Base-by-base conservation (phyloP, 768 basidiomycete genomes). In the Boletus eberwhitei region DNA sequence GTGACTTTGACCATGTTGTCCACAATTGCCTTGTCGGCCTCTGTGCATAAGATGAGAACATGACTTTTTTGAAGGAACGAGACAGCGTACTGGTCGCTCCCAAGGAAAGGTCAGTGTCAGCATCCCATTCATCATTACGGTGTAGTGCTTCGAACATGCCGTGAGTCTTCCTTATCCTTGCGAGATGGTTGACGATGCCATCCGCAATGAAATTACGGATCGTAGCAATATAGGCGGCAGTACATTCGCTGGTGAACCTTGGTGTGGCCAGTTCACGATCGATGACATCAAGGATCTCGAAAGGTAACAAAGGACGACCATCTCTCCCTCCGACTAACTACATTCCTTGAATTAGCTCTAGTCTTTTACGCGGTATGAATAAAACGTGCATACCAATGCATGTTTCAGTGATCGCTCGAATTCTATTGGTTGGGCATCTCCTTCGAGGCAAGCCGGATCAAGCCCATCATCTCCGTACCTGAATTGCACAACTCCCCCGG, bases 401-500 rank as follows among this genome's bases (percentile, higher is more conserved):
- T 97, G 94, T 36, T 74, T 83, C 87, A 95, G 91, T 26, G 90
- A 87, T 47, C 97, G 81, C 44, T 84, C 79, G 57, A 93, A 89
- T 59, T 97, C 95, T 53, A 98, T 82, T 2, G 97, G 97, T 59
- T 90, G 89, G 9, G 91, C 90, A 62, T 98, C 97, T 36, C 94
- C 95, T 72, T 98, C 97, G 29, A 98, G 78, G 64, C 90, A 93
- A 43, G 93, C 95, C 2, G 97, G 97, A 70, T 99, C 97, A 34
- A 99, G 78, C 48, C 93, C 95, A 67, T 99, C 97, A 64, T 97
- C 95, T 32, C 97, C 97, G 62, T 97, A 99, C 31, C 80, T 79
- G 75, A 99, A 99, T 66, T 99, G 97, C 4, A 99, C 95, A 16
- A 99, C 84, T 43, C 93, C 95, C 4, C 97, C 97, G 0, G 83